Evolutionary conservation across 1,139 yeast species (phyloP).

Genomic region (Arxiozyma telluris): DNA sequence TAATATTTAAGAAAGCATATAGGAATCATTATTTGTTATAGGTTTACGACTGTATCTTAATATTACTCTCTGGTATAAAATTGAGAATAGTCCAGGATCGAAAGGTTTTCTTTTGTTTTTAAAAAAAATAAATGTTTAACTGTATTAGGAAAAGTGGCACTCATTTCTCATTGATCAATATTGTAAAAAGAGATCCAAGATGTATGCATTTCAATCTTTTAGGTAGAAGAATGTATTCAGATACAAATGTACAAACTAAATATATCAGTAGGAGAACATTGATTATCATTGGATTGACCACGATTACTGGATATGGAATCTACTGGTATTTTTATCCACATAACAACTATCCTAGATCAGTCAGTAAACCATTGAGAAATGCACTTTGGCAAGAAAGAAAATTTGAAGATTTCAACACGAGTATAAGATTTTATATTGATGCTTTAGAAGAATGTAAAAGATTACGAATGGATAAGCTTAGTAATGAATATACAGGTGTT

Average conservation of each 20-base stretch:
- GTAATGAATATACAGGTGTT: conserved; percentile 75
- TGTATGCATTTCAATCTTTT: background rate
- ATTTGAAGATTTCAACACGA: conserved; percentile 51
- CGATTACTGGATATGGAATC: conserved; percentile 31
- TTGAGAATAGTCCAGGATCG: background rate
- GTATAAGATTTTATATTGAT: conserved; percentile 58
- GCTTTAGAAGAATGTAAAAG: conserved; percentile 40
- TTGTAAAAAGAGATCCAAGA: background rate
- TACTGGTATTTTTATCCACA: conserved; percentile 59
- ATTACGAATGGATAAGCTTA: conserved; percentile 45
- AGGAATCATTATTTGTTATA: too few relatives aligned
- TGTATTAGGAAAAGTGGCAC: background rate
- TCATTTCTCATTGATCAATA: background rate
- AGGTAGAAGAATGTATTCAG: background rate
- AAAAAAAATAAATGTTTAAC: background rate
- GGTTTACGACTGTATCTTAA: too few relatives aligned
- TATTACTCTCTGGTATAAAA: background rate
- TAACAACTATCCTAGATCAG: conserved; percentile 44
- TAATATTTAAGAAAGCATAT: background rate
- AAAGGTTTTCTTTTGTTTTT: background rate
- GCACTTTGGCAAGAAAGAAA: conserved; percentile 79
- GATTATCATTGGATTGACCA: background rate
- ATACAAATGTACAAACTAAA: background rate
- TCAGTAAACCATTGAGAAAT: conserved; percentile 53
- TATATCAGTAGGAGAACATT: background rate